These are phyloP conservation scores for Colletotrichum eleusines DNA, from an alignment of 2,329 filamentous ascomycete species.

Conservation along the genomic window DNA sequence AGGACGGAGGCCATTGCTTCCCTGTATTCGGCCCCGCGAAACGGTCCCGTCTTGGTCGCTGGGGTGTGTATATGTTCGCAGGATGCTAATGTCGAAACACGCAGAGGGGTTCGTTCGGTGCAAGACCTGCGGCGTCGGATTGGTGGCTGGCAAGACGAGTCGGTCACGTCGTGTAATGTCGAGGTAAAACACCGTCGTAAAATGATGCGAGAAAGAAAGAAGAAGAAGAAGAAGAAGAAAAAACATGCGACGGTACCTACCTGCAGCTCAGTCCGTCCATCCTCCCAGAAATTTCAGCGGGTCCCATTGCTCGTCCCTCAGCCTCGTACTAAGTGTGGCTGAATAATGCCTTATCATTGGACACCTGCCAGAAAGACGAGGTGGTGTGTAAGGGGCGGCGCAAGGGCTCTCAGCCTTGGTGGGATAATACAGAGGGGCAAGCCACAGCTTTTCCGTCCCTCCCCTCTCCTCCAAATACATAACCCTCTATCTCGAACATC, in stretches of 20 bases:
- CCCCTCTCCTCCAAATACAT: neutral
- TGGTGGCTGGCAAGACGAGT: too few species aligned
- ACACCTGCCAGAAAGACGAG: too few species aligned
- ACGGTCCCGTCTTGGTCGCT: neutral
- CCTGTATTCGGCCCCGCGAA: neutral
- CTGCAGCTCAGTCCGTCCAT: neutral
- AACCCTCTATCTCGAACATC: neutral
- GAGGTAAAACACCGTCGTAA: neutral
- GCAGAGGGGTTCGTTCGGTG: too few species aligned
- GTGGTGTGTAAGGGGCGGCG: neutral
- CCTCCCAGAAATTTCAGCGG: constrained; percentile 21
- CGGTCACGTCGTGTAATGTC: neutral
- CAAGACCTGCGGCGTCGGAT: neutral
- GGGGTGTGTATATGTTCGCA: too few species aligned
- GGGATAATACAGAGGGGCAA: neutral
- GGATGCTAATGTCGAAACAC: neutral
- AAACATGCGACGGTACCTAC: neutral
- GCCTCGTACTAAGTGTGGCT: constrained; percentile 2
- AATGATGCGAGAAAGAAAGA: neutral
- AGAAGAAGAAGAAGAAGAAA: neutral
- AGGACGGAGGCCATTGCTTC: constrained; percentile 39
- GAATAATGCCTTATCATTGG: neutral
- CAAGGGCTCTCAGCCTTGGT: constrained; percentile 19
- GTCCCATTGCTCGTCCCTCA: neutral
- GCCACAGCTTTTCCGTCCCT: neutral